Percentiles rank a stretch among this genome's conserved stretches.
Evolutionary conservation across 1,284 basidiomycete species (phyloP).

Genomic region (Phaffia rhodozyma): DNA sequence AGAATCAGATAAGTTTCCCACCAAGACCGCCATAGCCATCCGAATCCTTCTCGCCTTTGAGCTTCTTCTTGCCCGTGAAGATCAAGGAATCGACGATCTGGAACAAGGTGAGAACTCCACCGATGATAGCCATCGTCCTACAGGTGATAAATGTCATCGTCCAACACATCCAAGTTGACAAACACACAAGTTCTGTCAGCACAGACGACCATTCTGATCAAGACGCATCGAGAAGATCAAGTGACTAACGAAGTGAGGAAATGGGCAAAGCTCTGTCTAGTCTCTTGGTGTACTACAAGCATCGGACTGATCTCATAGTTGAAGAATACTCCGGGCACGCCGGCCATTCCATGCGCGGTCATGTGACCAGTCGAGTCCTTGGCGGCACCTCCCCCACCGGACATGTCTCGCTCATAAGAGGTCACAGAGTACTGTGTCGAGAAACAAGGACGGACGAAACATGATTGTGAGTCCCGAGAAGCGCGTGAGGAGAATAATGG

Average conservation of each 20-base stretch:
- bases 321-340: slow-evolving; percentile 79
- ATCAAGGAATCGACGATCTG: slow-evolving; percentile 79
- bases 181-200: slow-evolving; percentile 5
- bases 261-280: slow-evolving; percentile 86
- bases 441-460: slow-evolving; percentile 49
- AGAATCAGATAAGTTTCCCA: slow-evolving; percentile 16
- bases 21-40: slow-evolving; percentile 25
- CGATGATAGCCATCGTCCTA: slow-evolving; percentile 93
- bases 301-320: slow-evolving; percentile 98
- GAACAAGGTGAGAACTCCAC: slow-evolving; percentile 90
- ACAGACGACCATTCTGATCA: background rate
- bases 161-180: slow-evolving; percentile 3
- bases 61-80: slow-evolving; percentile 43
- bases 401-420: slow-evolving; percentile 83
- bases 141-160: background rate
- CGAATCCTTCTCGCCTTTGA: slow-evolving; percentile 26
- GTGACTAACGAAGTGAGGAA: slow-evolving; percentile 80
- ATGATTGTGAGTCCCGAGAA: background rate
- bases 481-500: slow-evolving; percentile 24
- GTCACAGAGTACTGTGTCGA: slow-evolving; percentile 84
- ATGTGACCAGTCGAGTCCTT: slow-evolving; percentile 58
- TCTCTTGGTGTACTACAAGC: slow-evolving; percentile 79
- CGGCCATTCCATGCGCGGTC: slow-evolving; percentile 66
- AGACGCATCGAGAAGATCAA: background rate
- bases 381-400: slow-evolving; percentile 39